Conservation (phyloP, 1,284 basidiomycete species). For the Ceratobasidium sp. region DNA sequence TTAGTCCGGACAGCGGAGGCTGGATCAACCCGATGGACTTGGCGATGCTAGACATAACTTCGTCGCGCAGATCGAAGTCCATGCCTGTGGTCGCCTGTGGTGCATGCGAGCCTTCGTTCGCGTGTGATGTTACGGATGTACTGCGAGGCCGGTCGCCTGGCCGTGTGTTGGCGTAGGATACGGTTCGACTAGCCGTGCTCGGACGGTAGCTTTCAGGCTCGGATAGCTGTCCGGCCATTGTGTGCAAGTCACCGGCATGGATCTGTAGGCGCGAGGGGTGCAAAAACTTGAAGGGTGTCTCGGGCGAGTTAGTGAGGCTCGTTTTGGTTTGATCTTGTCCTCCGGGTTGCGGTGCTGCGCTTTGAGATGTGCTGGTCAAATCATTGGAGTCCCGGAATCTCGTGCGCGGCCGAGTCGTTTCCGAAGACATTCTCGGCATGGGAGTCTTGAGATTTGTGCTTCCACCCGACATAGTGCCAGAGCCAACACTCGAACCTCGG, state of each 20-base stretch:
- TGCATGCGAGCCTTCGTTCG: conserved; percentile 35
- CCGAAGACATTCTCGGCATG: neutral
- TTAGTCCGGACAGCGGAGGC: conserved; percentile 63
- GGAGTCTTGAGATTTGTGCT: conserved; percentile 19
- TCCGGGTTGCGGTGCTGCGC: neutral
- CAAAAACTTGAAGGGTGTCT: conserved; percentile 42
- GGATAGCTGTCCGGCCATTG: conserved; percentile 55
- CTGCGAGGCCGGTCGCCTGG: conserved; percentile 38
- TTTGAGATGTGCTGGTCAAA: neutral
- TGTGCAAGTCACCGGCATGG: conserved; percentile 70
- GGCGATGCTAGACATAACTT: conserved; percentile 97
- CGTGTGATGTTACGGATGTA: conserved; percentile 18
- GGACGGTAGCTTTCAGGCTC: conserved; percentile 35
- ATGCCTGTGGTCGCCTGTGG: conserved; percentile 54
- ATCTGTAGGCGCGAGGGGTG: conserved; percentile 62
- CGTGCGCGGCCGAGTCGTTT: neutral
- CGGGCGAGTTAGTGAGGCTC: conserved; percentile 8
- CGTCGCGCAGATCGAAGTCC: conserved; percentile 90
- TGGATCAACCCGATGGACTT: conserved; percentile 97
- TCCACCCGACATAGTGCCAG: conserved; percentile 27
- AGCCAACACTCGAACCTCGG: conserved; percentile 23
- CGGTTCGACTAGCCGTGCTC: conserved; percentile 24
- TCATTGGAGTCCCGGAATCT: conserved; percentile 6
- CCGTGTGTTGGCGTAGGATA: conserved; percentile 24
- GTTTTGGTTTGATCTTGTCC: neutral